Evolutionary conservation across 2,329 filamentous ascomycete genomes (phyloP).

Genomic region (Cordyceps pruinosa): DNA sequence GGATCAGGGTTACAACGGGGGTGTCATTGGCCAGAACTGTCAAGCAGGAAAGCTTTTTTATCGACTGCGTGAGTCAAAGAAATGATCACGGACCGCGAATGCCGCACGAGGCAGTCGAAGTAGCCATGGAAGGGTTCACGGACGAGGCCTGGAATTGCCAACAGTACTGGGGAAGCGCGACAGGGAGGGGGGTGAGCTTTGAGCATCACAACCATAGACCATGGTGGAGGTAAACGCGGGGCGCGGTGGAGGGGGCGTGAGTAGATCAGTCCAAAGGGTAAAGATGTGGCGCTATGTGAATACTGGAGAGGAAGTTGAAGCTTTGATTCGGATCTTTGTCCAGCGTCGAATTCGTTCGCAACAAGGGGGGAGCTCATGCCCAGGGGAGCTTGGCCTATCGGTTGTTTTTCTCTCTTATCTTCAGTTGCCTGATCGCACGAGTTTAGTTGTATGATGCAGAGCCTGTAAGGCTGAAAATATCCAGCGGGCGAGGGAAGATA

Average conservation of each 20-base stretch:
- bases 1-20: neutral
- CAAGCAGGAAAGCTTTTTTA: neutral
- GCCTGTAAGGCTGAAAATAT: neutral
- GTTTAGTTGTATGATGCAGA: neutral
- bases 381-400: neutral
- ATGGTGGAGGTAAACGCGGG: neutral
- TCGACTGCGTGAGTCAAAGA: neutral
- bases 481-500: neutral
- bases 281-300: constrained; percentile 1
- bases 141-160: neutral
- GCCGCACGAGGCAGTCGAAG: neutral
- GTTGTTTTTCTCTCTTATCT: neutral
- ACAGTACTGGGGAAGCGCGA: neutral
- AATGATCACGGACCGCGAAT: neutral
- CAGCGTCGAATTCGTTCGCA: neutral
- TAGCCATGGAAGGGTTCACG: neutral
- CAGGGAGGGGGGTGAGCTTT: neutral
- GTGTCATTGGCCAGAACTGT: neutral
- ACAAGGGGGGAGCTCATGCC: neutral
- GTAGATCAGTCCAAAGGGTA: neutral
- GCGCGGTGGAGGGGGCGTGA: neutral
- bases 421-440: neutral
- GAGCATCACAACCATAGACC: neutral
- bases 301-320: neutral
- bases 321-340: neutral